These are phyloP conservation scores for Kuraishia borneana DNA, from an alignment of 805 yeast species.

Conservation along the genomic window DNA sequence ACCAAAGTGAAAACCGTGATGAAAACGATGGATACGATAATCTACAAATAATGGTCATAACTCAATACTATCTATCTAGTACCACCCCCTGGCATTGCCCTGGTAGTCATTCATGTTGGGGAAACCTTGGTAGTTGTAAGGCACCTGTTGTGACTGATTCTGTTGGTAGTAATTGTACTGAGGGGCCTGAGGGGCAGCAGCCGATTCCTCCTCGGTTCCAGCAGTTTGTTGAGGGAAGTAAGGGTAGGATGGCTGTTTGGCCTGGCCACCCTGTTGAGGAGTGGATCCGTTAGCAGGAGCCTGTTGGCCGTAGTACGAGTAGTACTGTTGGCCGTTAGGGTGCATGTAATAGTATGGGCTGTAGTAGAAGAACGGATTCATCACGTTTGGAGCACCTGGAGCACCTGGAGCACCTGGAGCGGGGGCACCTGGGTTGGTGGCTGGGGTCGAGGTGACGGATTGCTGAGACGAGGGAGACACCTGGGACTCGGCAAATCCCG, in stretches of 20 bases:
- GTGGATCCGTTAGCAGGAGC: constrained; percentile 5
- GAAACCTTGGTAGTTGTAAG: constrained; percentile 2
- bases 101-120: constrained; percentile 3
- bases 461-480: constrained; percentile 3
- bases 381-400: constrained; percentile 6
- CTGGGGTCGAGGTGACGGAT: constrained; percentile 3
- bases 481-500: constrained; percentile 1
- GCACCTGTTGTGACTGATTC: constrained; percentile 1
- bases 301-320: constrained; percentile 11
- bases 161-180: constrained; percentile 4
- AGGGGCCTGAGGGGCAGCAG: constrained; percentile 7
- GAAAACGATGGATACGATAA: constrained; percentile 18
- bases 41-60: background rate
- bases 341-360: constrained; percentile 18
- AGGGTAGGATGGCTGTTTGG: constrained; percentile 1
- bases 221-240: constrained; percentile 8
- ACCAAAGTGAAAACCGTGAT: constrained; percentile 22
- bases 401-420: constrained; percentile 17
- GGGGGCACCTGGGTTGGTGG: constrained; percentile 8
- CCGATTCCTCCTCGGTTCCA: background rate
- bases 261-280: constrained; percentile 5
- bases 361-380: constrained; percentile 15
- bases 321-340: constrained; percentile 16
- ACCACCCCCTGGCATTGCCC: constrained; percentile 1
- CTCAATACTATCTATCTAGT: background rate